A percentile compares a stretch with the other conserved stretches of the same genome.
These are phyloP conservation scores for Sonneratia caseolaris DNA, from an alignment of 345 rosid genomes.

Conservation along the genomic window DNA sequence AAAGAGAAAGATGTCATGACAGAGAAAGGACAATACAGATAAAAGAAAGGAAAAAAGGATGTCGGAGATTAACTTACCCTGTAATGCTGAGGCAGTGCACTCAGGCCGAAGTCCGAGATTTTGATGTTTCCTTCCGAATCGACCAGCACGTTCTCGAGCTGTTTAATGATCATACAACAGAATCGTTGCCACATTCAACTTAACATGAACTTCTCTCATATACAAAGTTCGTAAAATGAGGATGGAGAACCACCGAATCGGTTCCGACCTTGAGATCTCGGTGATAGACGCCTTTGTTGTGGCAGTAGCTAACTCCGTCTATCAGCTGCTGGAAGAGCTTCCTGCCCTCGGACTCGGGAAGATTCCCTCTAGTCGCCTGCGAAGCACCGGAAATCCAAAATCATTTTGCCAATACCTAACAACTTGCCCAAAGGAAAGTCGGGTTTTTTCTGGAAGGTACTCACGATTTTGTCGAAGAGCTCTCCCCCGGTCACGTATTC, in stretches of 20 bases:
- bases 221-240: background rate
- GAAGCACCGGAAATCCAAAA: background rate
- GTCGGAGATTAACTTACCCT: slow-evolving; percentile 35
- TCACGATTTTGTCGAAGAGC: slow-evolving; percentile 75
- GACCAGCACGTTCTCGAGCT: slow-evolving; percentile 85
- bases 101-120: slow-evolving; percentile 92
- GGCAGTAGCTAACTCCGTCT: slow-evolving; percentile 90
- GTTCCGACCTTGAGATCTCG: slow-evolving; percentile 82
- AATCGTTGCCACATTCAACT: background rate
- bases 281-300: slow-evolving; percentile 77
- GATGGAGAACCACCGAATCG: background rate
- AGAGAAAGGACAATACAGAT: background rate
- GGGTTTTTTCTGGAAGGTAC: slow-evolving; percentile 3
- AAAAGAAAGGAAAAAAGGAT: background rate
- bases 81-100: slow-evolving; percentile 88
- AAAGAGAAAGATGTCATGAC: too few relatives aligned
- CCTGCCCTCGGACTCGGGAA: slow-evolving; percentile 67
- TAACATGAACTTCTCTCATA: background rate
- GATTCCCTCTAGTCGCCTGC: slow-evolving; percentile 69
- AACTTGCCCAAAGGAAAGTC: background rate
- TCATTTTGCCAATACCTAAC: background rate
- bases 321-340: slow-evolving; percentile 89
- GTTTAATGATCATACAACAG: slow-evolving; percentile 11
- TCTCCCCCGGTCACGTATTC: slow-evolving; percentile 84
- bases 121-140: slow-evolving; percentile 72